Conservation (phyloP, 805 yeast genomes). For the Cyberlindnera mississippiensis region DNA sequence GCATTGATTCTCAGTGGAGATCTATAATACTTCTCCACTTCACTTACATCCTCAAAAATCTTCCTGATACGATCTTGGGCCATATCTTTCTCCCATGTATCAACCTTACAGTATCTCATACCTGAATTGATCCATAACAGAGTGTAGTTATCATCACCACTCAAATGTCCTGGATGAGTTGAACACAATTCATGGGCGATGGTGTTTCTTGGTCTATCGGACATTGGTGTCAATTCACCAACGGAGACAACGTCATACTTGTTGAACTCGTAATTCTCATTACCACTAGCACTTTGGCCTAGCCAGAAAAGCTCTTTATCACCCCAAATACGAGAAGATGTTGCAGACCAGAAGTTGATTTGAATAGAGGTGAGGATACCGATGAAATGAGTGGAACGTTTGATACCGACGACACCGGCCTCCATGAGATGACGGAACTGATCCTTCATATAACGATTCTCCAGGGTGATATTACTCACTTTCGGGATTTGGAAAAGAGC, state of each 20-base stretch:
- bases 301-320: conserved; percentile 80
- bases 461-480: conserved; percentile 31
- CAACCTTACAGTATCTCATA: conserved; percentile 50
- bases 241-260: conserved; percentile 35
- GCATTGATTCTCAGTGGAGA: conserved; percentile 40
- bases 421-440: conserved; percentile 33
- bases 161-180: conserved; percentile 59
- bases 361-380: conserved; percentile 23
- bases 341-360: conserved; percentile 37
- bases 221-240: conserved; percentile 31
- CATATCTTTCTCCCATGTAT: conserved; percentile 32
- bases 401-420: conserved; percentile 33
- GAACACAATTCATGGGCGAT: conserved; percentile 47
- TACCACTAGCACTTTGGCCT: conserved; percentile 46
- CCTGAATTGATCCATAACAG: conserved; percentile 72
- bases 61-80: conserved; percentile 29
- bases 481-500: conserved; percentile 30
- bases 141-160: conserved; percentile 43
- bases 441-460: conserved; percentile 35
- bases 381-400: conserved; percentile 23
- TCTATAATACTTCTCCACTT: conserved; percentile 28
- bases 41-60: conserved; percentile 6
- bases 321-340: conserved; percentile 62
- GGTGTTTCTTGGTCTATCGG: conserved; percentile 18
- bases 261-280: conserved; percentile 36